phyloP scores from a whole-genome alignment of 371 early-diverging fungal genomes.

The Globomyces sp. region DNA sequence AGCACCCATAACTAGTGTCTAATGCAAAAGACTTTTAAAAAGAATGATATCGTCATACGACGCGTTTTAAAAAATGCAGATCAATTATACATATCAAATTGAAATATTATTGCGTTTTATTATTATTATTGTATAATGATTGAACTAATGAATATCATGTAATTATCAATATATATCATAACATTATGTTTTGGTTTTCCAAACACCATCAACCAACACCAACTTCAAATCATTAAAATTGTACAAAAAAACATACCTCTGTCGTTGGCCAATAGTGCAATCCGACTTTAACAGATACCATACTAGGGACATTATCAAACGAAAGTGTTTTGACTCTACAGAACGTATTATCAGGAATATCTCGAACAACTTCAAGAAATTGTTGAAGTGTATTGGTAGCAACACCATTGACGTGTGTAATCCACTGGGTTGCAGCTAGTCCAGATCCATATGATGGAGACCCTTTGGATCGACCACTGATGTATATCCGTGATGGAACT shows the following conservation, averaged over 20 bases:
- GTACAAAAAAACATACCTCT: slow-evolving; percentile 24
- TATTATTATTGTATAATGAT: too few relatives aligned
- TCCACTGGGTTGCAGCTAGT: slow-evolving; percentile 76
- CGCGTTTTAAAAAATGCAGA: too few relatives aligned
- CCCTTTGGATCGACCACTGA: slow-evolving; percentile 69
- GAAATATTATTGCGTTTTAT: too few relatives aligned
- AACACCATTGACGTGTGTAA: slow-evolving; percentile 57
- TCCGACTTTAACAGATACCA: slow-evolving; percentile 75
- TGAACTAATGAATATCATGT: too few relatives aligned
- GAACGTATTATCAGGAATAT: slow-evolving; percentile 60
- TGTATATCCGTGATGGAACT: slow-evolving; percentile 72
- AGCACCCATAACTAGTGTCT: too few relatives aligned
- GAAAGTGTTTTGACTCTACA: slow-evolving; percentile 80
- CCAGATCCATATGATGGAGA: slow-evolving; percentile 81
- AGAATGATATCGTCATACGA: too few relatives aligned
- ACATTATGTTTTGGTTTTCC: too few relatives aligned
- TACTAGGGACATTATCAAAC: slow-evolving; percentile 76
- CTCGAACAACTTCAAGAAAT: slow-evolving; percentile 66
- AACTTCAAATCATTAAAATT: too few relatives aligned
- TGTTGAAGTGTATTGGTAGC: slow-evolving; percentile 68
- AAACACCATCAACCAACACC: too few relatives aligned
- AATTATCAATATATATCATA: too few relatives aligned
- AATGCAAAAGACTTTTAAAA: too few relatives aligned
- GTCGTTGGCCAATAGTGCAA: slow-evolving; percentile 75
- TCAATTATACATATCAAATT: too few relatives aligned